These are phyloP conservation scores for Beta vulgaris DNA, from an alignment of 148 eudicot species.

Conservation along the genomic window DNA sequence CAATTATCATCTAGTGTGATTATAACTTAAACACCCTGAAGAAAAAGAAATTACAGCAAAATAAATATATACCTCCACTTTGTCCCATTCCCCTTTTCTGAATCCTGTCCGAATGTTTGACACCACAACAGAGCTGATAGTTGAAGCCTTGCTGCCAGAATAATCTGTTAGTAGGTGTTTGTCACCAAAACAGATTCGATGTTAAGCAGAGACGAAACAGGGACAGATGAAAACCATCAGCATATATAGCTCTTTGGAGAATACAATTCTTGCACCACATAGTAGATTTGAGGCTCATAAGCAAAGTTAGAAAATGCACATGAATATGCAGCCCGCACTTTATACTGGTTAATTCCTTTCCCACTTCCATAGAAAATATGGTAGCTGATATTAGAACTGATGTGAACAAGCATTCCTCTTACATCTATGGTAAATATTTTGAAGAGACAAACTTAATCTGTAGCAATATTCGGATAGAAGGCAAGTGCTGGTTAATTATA, in stretches of 20 bases:
- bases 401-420: background rate
- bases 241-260: background rate
- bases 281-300: background rate
- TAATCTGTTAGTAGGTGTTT: constrained; percentile 54
- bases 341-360: background rate
- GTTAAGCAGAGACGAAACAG: background rate
- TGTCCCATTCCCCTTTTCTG: constrained; percentile 80
- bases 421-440: background rate
- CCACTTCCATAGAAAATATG: background rate
- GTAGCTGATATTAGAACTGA: background rate
- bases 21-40: background rate
- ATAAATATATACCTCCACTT: constrained; percentile 79
- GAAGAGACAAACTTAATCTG: background rate
- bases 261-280: background rate
- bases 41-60: constrained; percentile 12
- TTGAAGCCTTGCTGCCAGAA: constrained; percentile 63
- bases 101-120: constrained; percentile 68
- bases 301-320: background rate
- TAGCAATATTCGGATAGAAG: background rate
- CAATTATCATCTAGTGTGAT: background rate
- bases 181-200: too few relatives aligned
- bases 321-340: background rate
- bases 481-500: background rate
- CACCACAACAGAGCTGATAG: constrained; percentile 83
- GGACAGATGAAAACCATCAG: background rate